Evolutionary conservation across 2,329 filamentous ascomycete species (phyloP), one percentile per base, ranked within the genome.

Genomic region (Dactylellina parvicollis): DNA sequence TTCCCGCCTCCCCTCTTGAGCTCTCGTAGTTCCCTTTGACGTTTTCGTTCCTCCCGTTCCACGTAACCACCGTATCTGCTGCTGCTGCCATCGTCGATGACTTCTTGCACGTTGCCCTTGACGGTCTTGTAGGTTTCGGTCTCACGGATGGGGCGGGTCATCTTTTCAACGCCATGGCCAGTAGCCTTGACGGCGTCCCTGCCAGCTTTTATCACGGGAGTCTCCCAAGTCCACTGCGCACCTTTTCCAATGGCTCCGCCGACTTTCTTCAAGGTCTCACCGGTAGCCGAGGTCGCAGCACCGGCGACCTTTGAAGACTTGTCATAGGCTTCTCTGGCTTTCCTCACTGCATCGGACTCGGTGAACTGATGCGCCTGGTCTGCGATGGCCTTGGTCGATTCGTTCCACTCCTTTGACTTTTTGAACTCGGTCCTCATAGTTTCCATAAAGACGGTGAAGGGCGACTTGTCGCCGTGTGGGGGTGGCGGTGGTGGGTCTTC

Each of bases 401-500:
- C 95, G 79, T 99, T 96, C 95, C 95, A 99, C 81, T 99, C 95
- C 80, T 98, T 96, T 14, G 93, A 98, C 57, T 92, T 91, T 81
- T 97, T 92, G 83, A 99, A 96, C 82, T 99, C 95, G 66, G 85
- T 86, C 81, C 92, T 88, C 82, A 99, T 87, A n/a, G 95, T 99
- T 80, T 99, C 95, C 79, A 92, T 92, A 83, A 99, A 99, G 30
- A 99, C 95, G 81, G 98, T 92, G 93, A 95, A 98, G 60, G 95
- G 95, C 2, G 94, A 95, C 85, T 99, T 99, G 83, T 96, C 92
- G 74, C 95, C 95, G 79, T 99, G 95, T 18, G 93, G 94, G n/a
- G 95, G 94, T 12, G 93, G 94, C 20, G 94, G 92, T 10, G 93
- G 89, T 26, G 87, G 81, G 80, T 89, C 85, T 79, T 87, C 83